Conservation (phyloP, 768 basidiomycete species). For the Mycena epipterygia region DNA sequence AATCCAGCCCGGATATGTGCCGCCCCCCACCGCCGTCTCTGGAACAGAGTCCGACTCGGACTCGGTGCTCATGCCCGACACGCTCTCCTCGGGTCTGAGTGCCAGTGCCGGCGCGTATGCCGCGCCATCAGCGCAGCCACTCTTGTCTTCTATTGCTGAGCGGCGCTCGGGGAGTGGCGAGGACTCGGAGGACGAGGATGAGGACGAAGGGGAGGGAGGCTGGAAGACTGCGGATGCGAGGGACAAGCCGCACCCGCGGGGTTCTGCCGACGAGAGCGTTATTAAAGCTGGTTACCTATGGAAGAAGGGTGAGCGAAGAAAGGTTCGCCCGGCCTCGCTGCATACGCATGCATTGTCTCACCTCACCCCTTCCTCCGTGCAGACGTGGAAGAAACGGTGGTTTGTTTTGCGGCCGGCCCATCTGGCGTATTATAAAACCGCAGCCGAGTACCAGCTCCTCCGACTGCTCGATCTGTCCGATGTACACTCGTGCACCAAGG, state of each 20-base stretch:
- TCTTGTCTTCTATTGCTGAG: constrained; percentile 85
- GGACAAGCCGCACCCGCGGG: constrained; percentile 51
- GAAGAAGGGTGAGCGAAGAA: constrained; percentile 98
- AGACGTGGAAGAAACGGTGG: constrained; percentile 99
- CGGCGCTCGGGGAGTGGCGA: constrained; percentile 77
- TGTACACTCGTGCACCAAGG: constrained; percentile 90
- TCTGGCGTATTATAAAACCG: constrained; percentile 96
- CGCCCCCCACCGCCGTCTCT: constrained; percentile 58
- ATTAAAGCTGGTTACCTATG: constrained; percentile 94
- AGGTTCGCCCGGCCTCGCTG: constrained; percentile 64
- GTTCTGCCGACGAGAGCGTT: constrained; percentile 74
- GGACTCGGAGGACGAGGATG: constrained; percentile 79
- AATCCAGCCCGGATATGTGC: constrained; percentile 30
- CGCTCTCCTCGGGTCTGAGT: constrained; percentile 45
- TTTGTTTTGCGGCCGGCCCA: constrained; percentile 95
- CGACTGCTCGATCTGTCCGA: constrained; percentile 89
- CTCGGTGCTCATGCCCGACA: constrained; percentile 72
- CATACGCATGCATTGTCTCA: constrained; percentile 14
- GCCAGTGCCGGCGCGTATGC: constrained; percentile 43
- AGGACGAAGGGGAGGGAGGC: constrained; percentile 73
- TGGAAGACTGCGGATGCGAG: constrained; percentile 69
- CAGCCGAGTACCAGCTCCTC: constrained; percentile 93
- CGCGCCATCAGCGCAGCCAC: constrained; percentile 59
- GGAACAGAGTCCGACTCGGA: constrained; percentile 93
- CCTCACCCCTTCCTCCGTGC: not conserved